A percentile compares a stretch with the other conserved stretches of the same genome.
Evolutionary conservation across 1,139 yeast genomes (phyloP).

Genomic region (Protomyces macrosporus): DNA sequence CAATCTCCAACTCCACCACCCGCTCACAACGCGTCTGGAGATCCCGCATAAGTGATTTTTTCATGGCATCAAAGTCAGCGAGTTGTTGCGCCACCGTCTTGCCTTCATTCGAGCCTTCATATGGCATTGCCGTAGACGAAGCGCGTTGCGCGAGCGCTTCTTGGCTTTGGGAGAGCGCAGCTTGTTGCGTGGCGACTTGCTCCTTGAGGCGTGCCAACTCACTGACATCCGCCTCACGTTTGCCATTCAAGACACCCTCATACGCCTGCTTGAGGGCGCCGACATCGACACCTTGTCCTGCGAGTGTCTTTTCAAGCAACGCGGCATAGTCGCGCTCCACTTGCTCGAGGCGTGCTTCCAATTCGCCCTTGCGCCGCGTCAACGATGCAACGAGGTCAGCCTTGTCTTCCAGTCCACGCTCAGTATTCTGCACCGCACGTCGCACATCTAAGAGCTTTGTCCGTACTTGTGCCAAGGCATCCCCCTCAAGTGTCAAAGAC

Average conservation of each 20-base stretch:
- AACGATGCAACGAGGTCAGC: background rate
- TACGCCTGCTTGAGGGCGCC: conserved; percentile 4
- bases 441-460: background rate
- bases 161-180: conserved; percentile 2
- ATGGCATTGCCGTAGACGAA: background rate
- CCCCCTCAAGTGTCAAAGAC: conserved; percentile 7
- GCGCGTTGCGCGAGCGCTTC: background rate
- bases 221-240: conserved; percentile 1
- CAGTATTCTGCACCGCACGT: background rate
- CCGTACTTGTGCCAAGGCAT: background rate
- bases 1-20: conserved; percentile 44
- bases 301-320: conserved; percentile 13
- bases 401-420: conserved; percentile 6
- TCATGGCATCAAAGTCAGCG: conserved; percentile 38
- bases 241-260: background rate
- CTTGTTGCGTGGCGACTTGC: conserved; percentile 23
- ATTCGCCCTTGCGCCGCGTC: conserved; percentile 4
- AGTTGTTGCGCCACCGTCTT: conserved; percentile 21
- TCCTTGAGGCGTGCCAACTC: conserved; percentile 27
- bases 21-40: conserved; percentile 44
- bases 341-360: conserved; percentile 10
- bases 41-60: conserved; percentile 43
- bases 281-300: conserved; percentile 5
- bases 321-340: conserved; percentile 4
- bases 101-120: background rate